Evolutionary conservation across 148 eudicot species (phyloP).

Genomic region (Diospyros kaki): DNA sequence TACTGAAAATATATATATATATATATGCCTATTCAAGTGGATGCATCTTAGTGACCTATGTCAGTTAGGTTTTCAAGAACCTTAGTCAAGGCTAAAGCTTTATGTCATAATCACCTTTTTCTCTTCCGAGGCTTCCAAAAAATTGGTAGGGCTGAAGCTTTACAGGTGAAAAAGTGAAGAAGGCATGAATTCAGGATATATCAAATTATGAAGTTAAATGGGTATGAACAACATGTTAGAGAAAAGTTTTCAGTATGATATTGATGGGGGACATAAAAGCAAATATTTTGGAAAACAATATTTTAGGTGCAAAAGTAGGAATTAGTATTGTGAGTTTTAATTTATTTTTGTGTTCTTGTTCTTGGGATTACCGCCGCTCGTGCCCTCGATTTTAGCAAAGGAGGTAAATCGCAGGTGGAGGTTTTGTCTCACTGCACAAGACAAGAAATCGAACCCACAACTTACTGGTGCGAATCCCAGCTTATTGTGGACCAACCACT

Average conservation of each 20-base stretch:
- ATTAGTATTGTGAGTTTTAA: too few relatives aligned
- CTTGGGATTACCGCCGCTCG: too few relatives aligned
- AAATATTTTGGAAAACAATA: too few relatives aligned
- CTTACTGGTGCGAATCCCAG: too few relatives aligned
- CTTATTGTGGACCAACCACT: too few relatives aligned
- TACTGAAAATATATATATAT: background rate
- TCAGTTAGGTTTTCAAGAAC: conserved; percentile 7
- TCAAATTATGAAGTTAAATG: background rate
- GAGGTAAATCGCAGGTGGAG: too few relatives aligned
- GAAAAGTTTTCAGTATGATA: background rate
- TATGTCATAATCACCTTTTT: conserved; percentile 6
- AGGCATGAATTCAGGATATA: conserved; percentile 10
- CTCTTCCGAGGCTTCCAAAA: conserved; percentile 5
- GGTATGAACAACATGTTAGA: background rate
- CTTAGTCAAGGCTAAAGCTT: conserved; percentile 8
- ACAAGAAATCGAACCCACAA: too few relatives aligned
- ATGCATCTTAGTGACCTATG: conserved; percentile 13
- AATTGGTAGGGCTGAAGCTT: conserved; percentile 9
- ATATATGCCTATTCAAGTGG: conserved; percentile 5
- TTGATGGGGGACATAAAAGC: background rate
- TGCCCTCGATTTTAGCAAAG: too few relatives aligned
- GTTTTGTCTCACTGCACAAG: too few relatives aligned
- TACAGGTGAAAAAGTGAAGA: conserved; percentile 4
- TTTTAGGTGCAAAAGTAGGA: too few relatives aligned
- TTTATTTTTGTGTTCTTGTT: too few relatives aligned